Conservation (phyloP, 495 filamentous ascomycete species). For the Darksidea phi region DNA sequence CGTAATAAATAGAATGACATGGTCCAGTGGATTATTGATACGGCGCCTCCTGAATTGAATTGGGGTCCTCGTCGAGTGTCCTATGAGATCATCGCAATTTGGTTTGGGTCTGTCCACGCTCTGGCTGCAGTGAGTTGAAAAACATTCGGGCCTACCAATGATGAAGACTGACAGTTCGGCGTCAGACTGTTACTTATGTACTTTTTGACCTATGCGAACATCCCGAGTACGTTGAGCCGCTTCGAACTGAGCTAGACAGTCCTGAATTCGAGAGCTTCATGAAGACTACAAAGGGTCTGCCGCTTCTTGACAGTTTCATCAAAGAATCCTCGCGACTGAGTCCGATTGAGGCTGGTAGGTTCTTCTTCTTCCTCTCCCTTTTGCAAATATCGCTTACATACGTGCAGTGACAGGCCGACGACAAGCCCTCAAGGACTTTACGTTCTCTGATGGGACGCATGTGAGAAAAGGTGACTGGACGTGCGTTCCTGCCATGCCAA, state of each 20-base stretch:
- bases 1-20: conserved; percentile 4
- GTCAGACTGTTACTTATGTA: conserved; percentile 1
- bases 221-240: conserved; percentile 16
- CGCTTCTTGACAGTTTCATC: conserved; percentile 14
- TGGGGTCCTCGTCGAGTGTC: conserved; percentile 10
- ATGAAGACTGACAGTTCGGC: too few species aligned
- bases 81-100: conserved; percentile 19
- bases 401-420: conserved; percentile 9
- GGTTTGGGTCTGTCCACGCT: conserved; percentile 16
- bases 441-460: conserved; percentile 9
- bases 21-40: conserved; percentile 16
- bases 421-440: conserved; percentile 6
- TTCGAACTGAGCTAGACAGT: conserved; percentile 12
- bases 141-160: too few species aligned
- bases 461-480: conserved; percentile 13
- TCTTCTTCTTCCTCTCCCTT: too few species aligned
- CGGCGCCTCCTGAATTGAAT: not conserved
- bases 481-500: not conserved
- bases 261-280: not conserved
- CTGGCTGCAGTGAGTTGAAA: too few species aligned
- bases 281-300: conserved; percentile 6
- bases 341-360: conserved; percentile 10
- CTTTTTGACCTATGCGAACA: conserved; percentile 13
- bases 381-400: too few species aligned
- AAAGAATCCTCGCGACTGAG: conserved; percentile 11